Evolutionary conservation across 2,329 filamentous ascomycete species (phyloP).

Genomic region (Fusarium sp.): DNA sequence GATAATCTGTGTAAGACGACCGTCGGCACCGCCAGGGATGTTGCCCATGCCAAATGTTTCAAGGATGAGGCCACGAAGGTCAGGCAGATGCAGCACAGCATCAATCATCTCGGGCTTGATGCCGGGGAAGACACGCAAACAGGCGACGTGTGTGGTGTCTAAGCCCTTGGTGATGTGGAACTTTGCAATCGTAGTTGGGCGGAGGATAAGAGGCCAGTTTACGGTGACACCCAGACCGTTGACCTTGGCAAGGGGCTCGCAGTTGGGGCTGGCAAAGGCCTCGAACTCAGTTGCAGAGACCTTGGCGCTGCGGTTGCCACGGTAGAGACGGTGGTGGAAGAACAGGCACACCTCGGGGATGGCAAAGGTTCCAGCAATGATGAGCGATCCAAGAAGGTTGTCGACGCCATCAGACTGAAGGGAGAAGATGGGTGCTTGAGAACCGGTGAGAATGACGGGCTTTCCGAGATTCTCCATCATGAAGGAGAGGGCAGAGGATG

Average conservation of each 20-base stretch:
- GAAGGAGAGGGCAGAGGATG: slow-evolving; percentile 89
- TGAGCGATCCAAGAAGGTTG: slow-evolving; percentile 88
- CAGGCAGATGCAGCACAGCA: slow-evolving; percentile 81
- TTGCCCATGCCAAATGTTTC: slow-evolving; percentile 96
- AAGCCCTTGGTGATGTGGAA: slow-evolving; percentile 81
- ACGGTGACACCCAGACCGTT: slow-evolving; percentile 85
- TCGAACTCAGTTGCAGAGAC: slow-evolving; percentile 87
- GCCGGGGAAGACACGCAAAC: slow-evolving; percentile 89
- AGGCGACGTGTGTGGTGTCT: slow-evolving; percentile 90
- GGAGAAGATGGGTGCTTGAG: slow-evolving; percentile 87
- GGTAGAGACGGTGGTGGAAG: slow-evolving; percentile 91
- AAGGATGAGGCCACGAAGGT: slow-evolving; percentile 83
- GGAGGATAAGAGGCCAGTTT: slow-evolving; percentile 81
- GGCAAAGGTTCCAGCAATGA: slow-evolving; percentile 91
- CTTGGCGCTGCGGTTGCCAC: slow-evolving; percentile 90
- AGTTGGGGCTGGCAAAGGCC: slow-evolving; percentile 91
- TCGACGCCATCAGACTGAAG: slow-evolving; percentile 92
- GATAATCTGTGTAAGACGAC: slow-evolving; percentile 82
- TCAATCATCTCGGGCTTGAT: slow-evolving; percentile 96
- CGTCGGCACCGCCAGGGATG: slow-evolving; percentile 84
- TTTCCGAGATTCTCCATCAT: slow-evolving; percentile 94
- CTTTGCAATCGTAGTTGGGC: slow-evolving; percentile 78
- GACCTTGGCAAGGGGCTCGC: slow-evolving; percentile 82
- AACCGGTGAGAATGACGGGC: slow-evolving; percentile 87
- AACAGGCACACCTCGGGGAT: slow-evolving; percentile 94